Percentiles rank a stretch among this genome's conserved stretches.
Conservation (phyloP, 2,329 filamentous ascomycete species). For the Alternaria sp. region DNA sequence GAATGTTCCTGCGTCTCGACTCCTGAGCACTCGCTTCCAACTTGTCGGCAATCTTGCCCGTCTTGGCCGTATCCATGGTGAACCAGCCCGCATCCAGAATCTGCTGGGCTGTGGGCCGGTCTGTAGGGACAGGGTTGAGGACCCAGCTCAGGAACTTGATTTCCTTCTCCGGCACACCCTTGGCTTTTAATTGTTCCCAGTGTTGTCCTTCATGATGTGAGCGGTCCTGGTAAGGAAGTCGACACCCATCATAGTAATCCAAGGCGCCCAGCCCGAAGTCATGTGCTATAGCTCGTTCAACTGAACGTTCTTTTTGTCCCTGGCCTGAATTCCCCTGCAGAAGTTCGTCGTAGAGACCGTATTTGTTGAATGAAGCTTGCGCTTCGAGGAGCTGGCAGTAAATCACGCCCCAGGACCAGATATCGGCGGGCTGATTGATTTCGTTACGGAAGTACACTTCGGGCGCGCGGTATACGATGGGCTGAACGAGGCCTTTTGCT, state of each 20-base stretch:
- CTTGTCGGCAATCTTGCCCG: constrained; percentile 1
- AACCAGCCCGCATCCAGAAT: constrained; percentile 18
- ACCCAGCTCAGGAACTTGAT: constrained; percentile 18
- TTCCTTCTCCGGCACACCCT: constrained; percentile 18
- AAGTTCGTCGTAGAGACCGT: constrained; percentile 19
- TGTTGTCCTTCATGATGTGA: constrained; percentile 17
- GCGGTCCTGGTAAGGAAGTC: constrained; percentile 13
- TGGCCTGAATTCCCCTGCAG: constrained; percentile 4
- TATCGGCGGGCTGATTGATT: constrained; percentile 18
- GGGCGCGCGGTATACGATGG: constrained; percentile 21
- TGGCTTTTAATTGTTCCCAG: constrained; percentile 12
- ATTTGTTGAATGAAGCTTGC: constrained; percentile 17
- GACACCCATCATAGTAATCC: constrained; percentile 16
- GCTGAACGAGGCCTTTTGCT: constrained; percentile 19
- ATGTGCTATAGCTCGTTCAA: constrained; percentile 18
- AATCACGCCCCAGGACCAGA: constrained; percentile 21
- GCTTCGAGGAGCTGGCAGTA: constrained; percentile 23
- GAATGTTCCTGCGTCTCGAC: neutral
- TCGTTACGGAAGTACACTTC: constrained; percentile 23
- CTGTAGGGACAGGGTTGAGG: constrained; percentile 17
- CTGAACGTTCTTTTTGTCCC: constrained; percentile 13
- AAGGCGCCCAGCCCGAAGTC: constrained; percentile 12
- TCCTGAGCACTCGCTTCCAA: neutral
- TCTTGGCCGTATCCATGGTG: constrained; percentile 3
- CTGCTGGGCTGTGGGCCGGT: constrained; percentile 9